Evolutionary conservation across 495 filamentous ascomycete species (phyloP).

Genomic region (Penicillium diatomitis): DNA sequence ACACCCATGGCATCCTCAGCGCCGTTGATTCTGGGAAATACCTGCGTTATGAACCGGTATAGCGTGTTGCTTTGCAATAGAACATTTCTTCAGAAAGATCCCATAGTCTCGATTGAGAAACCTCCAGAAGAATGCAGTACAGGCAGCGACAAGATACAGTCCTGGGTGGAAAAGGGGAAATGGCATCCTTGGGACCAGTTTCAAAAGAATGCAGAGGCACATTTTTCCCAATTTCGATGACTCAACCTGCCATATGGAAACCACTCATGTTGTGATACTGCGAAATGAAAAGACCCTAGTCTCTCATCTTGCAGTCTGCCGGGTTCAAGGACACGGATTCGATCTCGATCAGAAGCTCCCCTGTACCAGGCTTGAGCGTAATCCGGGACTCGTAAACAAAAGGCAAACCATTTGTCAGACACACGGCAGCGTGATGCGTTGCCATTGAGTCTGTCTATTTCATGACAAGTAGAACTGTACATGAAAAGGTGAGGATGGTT

Average conservation of each 20-base stretch:
- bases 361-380: conserved; percentile 36
- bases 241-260: conserved; percentile 37
- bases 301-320: conserved; percentile 29
- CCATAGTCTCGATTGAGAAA: conserved; percentile 34
- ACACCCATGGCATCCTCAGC: conserved; percentile 27
- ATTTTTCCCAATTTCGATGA: conserved; percentile 33
- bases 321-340: conserved; percentile 45
- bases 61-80: conserved; percentile 30
- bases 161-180: conserved; percentile 22
- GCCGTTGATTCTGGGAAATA: conserved; percentile 29
- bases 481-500: no score
- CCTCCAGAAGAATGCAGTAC: conserved; percentile 28
- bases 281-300: conserved; percentile 30
- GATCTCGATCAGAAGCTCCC: conserved; percentile 39
- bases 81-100: conserved; percentile 33
- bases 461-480: no score
- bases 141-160: conserved; percentile 32
- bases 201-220: conserved; percentile 13
- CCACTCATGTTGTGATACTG: conserved; percentile 37
- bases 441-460: conserved; percentile 13
- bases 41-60: conserved; percentile 26
- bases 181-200: conserved; percentile 8
- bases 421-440: conserved; percentile 36
- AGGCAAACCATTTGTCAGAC: conserved; percentile 20
- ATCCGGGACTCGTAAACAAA: conserved; percentile 25